These are phyloP conservation scores for Xanthoconium purpureum DNA, from an alignment of 768 basidiomycete genomes.

Conservation along the genomic window DNA sequence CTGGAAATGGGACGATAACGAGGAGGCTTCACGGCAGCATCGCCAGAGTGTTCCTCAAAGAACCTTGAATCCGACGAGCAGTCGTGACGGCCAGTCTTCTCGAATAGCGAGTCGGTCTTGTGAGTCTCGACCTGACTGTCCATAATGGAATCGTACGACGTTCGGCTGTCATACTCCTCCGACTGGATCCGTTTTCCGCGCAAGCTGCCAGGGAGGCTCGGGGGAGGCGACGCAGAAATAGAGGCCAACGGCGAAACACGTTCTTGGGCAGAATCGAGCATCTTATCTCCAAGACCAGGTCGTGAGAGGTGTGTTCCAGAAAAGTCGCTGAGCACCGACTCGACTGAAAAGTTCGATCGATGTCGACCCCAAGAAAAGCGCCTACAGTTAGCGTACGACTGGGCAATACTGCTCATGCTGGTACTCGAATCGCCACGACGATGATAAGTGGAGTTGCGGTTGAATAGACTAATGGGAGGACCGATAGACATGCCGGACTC, in stretches of 20 bases:
- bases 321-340: constrained; percentile 65
- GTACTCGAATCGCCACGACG: constrained; percentile 57
- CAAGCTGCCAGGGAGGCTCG: constrained; percentile 32
- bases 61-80: constrained; percentile 61
- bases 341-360: constrained; percentile 53
- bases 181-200: constrained; percentile 8
- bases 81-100: constrained; percentile 52
- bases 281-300: constrained; percentile 82
- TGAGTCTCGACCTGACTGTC: constrained; percentile 46
- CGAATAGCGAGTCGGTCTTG: constrained; percentile 53
- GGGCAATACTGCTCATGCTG: constrained; percentile 56
- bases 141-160: constrained; percentile 66
- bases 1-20: constrained; percentile 67
- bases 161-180: constrained; percentile 31
- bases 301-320: constrained; percentile 57
- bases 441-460: constrained; percentile 55
- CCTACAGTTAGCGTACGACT: constrained; percentile 54
- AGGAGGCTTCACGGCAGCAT: constrained; percentile 38
- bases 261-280: constrained; percentile 65
- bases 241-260: constrained; percentile 54
- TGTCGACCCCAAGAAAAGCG: constrained; percentile 62
- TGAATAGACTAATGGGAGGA: constrained; percentile 72
- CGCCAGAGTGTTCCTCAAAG: constrained; percentile 40
- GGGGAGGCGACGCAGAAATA: constrained; percentile 65
- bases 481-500: constrained; percentile 60